phyloP scores from a whole-genome alignment of 768 basidiomycete genomes.

The Termitomyces sp. region DNA sequence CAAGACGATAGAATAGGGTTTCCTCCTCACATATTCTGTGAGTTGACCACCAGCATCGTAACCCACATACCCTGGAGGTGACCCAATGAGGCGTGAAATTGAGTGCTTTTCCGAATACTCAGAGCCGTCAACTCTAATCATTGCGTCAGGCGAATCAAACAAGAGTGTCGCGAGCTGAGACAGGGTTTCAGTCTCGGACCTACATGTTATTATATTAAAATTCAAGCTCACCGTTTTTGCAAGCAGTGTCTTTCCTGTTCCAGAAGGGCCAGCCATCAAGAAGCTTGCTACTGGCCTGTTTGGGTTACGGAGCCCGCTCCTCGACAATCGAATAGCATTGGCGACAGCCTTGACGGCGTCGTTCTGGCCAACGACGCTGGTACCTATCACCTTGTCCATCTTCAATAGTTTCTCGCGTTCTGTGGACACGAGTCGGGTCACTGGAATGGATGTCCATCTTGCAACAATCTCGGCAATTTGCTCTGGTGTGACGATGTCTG shows the following conservation, averaged over 20 bases:
- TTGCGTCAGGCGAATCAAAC: conserved; percentile 88
- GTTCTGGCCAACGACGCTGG: conserved; percentile 83
- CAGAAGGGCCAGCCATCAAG: conserved; percentile 88
- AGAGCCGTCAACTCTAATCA: conserved; percentile 90
- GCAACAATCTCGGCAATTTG: conserved; percentile 94
- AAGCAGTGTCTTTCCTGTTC: conserved; percentile 87
- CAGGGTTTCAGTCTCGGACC: background rate
- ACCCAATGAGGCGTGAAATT: conserved; percentile 48
- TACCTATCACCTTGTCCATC: conserved; percentile 81
- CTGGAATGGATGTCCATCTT: conserved; percentile 91
- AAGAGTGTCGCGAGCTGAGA: conserved; percentile 78
- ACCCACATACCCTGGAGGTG: conserved; percentile 88
- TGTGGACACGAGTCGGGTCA: conserved; percentile 80
- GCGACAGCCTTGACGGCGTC: conserved; percentile 92
- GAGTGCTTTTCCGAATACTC: conserved; percentile 83
- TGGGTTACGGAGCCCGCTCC: conserved; percentile 90
- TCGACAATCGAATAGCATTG: conserved; percentile 88
- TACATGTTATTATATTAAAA: background rate
- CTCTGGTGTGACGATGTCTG: conserved; percentile 78
- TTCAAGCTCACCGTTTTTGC: conserved; percentile 72
- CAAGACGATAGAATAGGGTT: conserved; percentile 83
- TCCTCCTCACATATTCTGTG: conserved; percentile 89
- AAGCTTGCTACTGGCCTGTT: conserved; percentile 89
- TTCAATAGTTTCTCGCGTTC: conserved; percentile 85
- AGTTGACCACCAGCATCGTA: conserved; percentile 88